phyloP scores from a whole-genome alignment of 306 rosid species.

The Rosa rugosa region DNA sequence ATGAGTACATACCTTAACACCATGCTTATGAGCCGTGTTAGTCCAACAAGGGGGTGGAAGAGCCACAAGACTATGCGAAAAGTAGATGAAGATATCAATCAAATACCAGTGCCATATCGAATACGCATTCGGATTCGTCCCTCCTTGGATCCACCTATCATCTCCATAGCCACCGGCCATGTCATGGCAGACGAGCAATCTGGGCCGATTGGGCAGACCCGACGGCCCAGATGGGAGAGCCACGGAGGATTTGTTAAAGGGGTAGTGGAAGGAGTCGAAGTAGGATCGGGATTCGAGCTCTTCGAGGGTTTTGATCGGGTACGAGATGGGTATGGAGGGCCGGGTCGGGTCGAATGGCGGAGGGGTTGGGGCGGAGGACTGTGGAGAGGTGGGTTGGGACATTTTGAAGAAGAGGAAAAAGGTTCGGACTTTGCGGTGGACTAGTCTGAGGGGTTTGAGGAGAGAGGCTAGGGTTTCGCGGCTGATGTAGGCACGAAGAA shows the following conservation, averaged over 20 bases:
- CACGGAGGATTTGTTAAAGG: slow-evolving; percentile 71
- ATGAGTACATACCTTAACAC: slow-evolving; percentile 63
- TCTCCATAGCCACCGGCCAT: slow-evolving; percentile 83
- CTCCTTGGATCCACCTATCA: slow-evolving; percentile 95
- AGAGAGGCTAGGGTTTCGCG: slow-evolving; percentile 25
- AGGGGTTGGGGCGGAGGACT: slow-evolving; percentile 21
- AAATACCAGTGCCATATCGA: slow-evolving; percentile 87
- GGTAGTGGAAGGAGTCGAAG: slow-evolving; percentile 80
- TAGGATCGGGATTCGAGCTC: slow-evolving; percentile 72
- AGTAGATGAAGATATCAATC: slow-evolving; percentile 84
- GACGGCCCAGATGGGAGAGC: slow-evolving; percentile 31
- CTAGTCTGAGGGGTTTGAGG: slow-evolving; percentile 23
- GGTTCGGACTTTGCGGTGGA: slow-evolving; percentile 7
- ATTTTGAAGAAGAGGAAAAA: slow-evolving; percentile 23
- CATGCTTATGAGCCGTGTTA: slow-evolving; percentile 76
- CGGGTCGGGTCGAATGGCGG: slow-evolving; percentile 59
- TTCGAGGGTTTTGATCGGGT: slow-evolving; percentile 77
- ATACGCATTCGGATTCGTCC: slow-evolving; percentile 70
- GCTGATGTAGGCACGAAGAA: slow-evolving; percentile 30
- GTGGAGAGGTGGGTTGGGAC: slow-evolving; percentile 30
- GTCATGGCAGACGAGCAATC: slow-evolving; percentile 86
- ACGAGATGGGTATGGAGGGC: slow-evolving; percentile 72
- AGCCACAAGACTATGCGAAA: slow-evolving; percentile 78
- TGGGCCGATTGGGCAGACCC: slow-evolving; percentile 59
- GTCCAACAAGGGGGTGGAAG: slow-evolving; percentile 92